phyloP scores from a whole-genome alignment of 2,329 filamentous ascomycete genomes.

The Aspergillus bombycis region DNA sequence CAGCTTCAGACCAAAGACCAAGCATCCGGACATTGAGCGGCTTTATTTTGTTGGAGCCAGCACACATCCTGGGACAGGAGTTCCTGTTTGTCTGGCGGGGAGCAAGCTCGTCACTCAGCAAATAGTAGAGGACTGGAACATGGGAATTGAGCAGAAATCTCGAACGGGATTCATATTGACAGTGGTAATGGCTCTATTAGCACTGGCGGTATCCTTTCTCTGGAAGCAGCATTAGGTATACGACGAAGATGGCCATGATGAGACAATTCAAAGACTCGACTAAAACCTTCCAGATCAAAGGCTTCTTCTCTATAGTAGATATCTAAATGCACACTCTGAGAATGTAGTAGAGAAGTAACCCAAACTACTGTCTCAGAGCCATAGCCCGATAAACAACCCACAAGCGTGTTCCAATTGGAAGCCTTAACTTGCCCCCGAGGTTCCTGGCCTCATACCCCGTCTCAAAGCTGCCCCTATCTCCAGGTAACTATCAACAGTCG shows the following conservation, averaged over 20 bases:
- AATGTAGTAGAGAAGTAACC: background rate
- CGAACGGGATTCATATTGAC: background rate
- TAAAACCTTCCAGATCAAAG: background rate
- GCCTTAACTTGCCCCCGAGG: background rate
- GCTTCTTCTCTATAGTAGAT: background rate
- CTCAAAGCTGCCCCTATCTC: constrained; percentile 60
- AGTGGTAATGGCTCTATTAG: background rate
- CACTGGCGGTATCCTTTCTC: background rate
- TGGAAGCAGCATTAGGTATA: background rate
- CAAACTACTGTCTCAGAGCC: background rate
- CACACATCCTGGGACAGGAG: constrained; percentile 75
- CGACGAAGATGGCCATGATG: too few species aligned
- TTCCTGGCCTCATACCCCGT: background rate
- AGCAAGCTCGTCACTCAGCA: constrained; percentile 19
- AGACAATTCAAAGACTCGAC: background rate
- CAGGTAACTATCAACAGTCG: constrained; percentile 76
- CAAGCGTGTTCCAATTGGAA: background rate
- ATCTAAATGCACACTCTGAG: background rate
- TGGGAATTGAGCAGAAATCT: background rate
- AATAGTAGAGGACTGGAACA: background rate
- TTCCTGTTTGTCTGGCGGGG: constrained; percentile 58
- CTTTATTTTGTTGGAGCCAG: constrained; percentile 75
- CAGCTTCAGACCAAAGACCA: constrained; percentile 35
- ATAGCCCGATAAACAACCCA: background rate
- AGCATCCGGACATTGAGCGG: constrained; percentile 23